These are phyloP conservation scores for Pseudocercospora cruenta DNA, from an alignment of 2,329 filamentous ascomycete genomes.

Conservation along the genomic window DNA sequence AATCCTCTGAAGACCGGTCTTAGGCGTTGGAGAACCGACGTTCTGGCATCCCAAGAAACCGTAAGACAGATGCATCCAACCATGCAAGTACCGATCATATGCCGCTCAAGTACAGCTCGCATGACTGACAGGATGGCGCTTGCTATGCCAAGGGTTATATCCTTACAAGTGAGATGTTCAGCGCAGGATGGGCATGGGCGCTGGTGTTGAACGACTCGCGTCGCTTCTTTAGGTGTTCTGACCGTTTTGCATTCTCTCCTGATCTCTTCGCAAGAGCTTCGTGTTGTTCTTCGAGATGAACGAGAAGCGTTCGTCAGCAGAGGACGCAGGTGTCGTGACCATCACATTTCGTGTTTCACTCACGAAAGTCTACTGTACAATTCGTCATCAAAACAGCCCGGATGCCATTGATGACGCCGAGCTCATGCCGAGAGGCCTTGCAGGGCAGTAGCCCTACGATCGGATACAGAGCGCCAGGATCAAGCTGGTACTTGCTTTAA, in stretches of 20 bases:
- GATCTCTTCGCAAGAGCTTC: not conserved
- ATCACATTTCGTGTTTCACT: not conserved
- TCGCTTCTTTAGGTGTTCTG: not conserved
- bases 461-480: not conserved
- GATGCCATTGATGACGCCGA: not conserved
- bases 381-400: not conserved
- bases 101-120: not conserved
- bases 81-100: slow-evolving; percentile 3
- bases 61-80: slow-evolving; percentile 1
- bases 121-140: not conserved
- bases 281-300: not conserved
- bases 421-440: not conserved
- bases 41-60: not conserved
- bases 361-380: not conserved
- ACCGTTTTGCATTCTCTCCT: not conserved
- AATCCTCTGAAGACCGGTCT: not conserved
- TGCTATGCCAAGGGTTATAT: not conserved
- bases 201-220: not conserved
- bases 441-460: not conserved
- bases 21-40: not conserved
- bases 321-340: not conserved
- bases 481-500: not conserved
- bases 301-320: not conserved
- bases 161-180: slow-evolving; percentile 1
- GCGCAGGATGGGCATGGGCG: not conserved